A percentile compares a stretch with the other conserved stretches of the same genome.
These are phyloP conservation scores for Coemansia reversa DNA, from an alignment of 192 early-diverging fungal species.

Conservation along the genomic window DNA sequence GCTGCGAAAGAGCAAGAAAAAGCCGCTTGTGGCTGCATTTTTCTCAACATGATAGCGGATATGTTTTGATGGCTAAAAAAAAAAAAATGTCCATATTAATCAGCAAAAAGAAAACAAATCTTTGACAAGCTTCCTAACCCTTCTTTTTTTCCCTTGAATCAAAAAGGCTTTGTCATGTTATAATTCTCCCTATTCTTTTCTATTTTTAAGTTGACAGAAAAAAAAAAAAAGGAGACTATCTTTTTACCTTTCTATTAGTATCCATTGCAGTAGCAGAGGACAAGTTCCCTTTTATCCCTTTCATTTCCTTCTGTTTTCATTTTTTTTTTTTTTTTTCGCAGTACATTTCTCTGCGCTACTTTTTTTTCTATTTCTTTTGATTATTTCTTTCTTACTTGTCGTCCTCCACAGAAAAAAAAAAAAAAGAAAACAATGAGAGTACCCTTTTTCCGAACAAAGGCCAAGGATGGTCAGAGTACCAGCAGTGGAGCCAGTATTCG, in stretches of 20 bases:
- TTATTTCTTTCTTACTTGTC: neutral
- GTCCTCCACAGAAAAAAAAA: neutral
- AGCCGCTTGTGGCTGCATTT: no score
- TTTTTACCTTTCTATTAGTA: no score
- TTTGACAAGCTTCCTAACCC: no score
- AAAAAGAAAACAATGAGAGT: slow-evolving; percentile 26
- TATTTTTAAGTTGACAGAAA: neutral
- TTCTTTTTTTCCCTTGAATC: slow-evolving; percentile 7
- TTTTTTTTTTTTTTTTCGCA: slow-evolving; percentile 14
- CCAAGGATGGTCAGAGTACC: slow-evolving; percentile 1
- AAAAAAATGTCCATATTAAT: no score
- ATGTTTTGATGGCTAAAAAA: no score
- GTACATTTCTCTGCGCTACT: neutral
- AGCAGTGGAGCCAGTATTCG: neutral
- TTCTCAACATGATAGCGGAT: no score
- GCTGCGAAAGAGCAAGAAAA: no score
- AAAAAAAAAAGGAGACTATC: no score
- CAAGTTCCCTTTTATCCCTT: slow-evolving; percentile 1
- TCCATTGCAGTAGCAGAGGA: neutral
- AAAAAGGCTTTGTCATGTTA: slow-evolving; percentile 6
- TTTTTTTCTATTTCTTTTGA: no score
- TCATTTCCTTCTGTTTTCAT: slow-evolving; percentile 1
- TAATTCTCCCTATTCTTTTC: slow-evolving; percentile 2
- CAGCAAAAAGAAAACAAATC: no score
- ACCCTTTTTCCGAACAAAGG: slow-evolving; percentile 44